phyloP scores from a whole-genome alignment of 495 filamentous ascomycete genomes.

The Chaetomium tenue region DNA sequence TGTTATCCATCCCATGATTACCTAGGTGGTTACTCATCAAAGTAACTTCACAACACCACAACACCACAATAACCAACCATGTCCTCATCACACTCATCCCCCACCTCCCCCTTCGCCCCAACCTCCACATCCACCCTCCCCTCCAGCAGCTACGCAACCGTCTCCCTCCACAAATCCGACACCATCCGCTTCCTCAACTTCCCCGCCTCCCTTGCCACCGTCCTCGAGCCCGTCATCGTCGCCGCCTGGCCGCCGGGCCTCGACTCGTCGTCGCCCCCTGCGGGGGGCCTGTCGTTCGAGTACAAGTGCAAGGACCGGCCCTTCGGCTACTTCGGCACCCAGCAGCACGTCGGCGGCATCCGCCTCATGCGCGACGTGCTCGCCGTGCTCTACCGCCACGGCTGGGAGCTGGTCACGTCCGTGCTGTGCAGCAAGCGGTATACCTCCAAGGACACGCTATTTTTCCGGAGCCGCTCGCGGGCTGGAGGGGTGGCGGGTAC shows the following conservation, averaged over 20 bases:
- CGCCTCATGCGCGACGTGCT: constrained; percentile 27
- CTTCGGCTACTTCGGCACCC: constrained; percentile 22
- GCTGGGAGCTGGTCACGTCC: constrained; percentile 23
- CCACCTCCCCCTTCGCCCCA: not conserved
- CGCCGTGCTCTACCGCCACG: constrained; percentile 22
- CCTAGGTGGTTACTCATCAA: no score
- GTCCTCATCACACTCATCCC: not conserved
- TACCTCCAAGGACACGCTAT: constrained; percentile 27
- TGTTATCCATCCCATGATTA: not conserved
- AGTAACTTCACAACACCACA: no score
- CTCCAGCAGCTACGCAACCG: constrained; percentile 14
- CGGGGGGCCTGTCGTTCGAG: constrained; percentile 12
- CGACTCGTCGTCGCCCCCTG: not conserved
- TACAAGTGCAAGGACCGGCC: constrained; percentile 24
- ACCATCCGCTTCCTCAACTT: constrained; percentile 27
- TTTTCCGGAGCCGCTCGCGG: constrained; percentile 16
- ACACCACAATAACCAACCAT: not conserved
- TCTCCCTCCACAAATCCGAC: constrained; percentile 28
- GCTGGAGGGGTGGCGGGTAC: not conserved
- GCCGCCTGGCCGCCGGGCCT: constrained; percentile 29
- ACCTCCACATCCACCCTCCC: not conserved
- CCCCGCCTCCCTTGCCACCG: constrained; percentile 24
- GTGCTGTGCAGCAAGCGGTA: constrained; percentile 17
- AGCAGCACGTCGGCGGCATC: constrained; percentile 16
- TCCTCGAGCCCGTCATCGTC: constrained; percentile 34